These are phyloP conservation scores for Aspergillus latus DNA, from an alignment of 2,329 filamentous ascomycete genomes.

Conservation along the genomic window DNA sequence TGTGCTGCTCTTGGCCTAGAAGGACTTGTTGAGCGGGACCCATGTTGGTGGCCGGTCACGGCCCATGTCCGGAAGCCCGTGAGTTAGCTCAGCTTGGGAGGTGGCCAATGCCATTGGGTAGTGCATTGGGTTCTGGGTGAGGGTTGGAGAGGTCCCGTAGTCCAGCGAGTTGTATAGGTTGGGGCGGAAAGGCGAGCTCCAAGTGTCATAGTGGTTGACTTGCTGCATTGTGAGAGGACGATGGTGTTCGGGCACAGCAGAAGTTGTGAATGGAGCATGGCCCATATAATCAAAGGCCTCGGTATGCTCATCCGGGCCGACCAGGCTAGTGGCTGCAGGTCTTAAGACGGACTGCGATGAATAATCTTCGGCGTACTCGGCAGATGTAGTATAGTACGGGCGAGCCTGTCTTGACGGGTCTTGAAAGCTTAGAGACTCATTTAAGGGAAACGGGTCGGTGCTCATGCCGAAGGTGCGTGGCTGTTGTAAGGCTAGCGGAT, in stretches of 20 bases:
- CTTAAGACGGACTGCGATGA: constrained; percentile 30
- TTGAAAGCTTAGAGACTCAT: constrained; percentile 31
- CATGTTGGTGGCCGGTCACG: constrained; percentile 21
- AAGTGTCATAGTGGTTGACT: constrained; percentile 28
- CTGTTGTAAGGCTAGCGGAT: constrained; percentile 23
- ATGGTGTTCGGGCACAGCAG: constrained; percentile 26
- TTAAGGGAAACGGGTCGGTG: constrained; percentile 29
- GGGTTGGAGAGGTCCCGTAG: constrained; percentile 27
- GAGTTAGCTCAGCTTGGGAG: constrained; percentile 26
- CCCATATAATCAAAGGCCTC: constrained; percentile 34
- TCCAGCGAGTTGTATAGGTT: constrained; percentile 35
- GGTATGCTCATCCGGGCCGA: constrained; percentile 33
- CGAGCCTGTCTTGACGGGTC: constrained; percentile 28
- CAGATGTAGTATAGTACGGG: constrained; percentile 27
- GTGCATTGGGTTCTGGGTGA: constrained; percentile 28
- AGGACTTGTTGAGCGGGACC: constrained; percentile 33
- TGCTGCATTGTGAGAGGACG: constrained; percentile 24
- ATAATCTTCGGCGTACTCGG: constrained; percentile 32
- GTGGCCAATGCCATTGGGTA: constrained; percentile 32
- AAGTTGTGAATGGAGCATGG: constrained; percentile 24
- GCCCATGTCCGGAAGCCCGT: constrained; percentile 18
- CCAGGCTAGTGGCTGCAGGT: constrained; percentile 27
- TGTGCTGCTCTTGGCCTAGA: constrained; percentile 16
- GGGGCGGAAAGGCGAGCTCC: constrained; percentile 36
- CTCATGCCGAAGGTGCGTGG: constrained; percentile 24